These are phyloP conservation scores for Mucor velutinosus DNA, from an alignment of 371 early-diverging fungal species.

Conservation along the genomic window DNA sequence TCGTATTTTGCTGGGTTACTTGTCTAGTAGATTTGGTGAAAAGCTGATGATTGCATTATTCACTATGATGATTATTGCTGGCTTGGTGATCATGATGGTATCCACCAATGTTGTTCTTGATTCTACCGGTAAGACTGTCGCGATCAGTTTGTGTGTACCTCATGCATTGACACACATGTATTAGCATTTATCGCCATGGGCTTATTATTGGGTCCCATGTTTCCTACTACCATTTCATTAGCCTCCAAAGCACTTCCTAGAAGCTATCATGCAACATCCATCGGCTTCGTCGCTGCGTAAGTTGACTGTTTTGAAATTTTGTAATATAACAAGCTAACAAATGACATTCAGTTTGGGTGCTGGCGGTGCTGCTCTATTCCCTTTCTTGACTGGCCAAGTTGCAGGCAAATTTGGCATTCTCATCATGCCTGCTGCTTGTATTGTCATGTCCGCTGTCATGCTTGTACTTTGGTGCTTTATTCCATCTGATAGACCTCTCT, in stretches of 20 bases:
- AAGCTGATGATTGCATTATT: constrained; percentile 33
- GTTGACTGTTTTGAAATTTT: neutral
- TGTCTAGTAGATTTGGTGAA: constrained; percentile 33
- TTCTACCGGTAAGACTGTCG: constrained; percentile 16
- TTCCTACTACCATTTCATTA: constrained; percentile 37
- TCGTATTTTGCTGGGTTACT: constrained; percentile 33
- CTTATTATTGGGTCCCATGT: constrained; percentile 38
- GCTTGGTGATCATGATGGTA: constrained; percentile 16
- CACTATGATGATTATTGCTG: constrained; percentile 19
- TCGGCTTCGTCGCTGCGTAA: constrained; percentile 42
- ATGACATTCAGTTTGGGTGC: constrained; percentile 28
- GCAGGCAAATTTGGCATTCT: constrained; percentile 33
- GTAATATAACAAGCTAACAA: neutral
- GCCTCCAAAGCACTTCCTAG: constrained; percentile 36
- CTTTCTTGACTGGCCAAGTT: constrained; percentile 35
- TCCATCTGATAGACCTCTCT: constrained; percentile 29
- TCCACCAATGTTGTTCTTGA: constrained; percentile 16
- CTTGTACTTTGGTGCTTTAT: constrained; percentile 33
- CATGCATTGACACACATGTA: neutral
- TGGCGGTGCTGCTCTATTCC: constrained; percentile 43
- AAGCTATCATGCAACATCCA: constrained; percentile 34
- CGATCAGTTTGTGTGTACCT: neutral
- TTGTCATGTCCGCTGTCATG: constrained; percentile 26
- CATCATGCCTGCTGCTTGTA: constrained; percentile 31
- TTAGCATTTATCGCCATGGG: constrained; percentile 27